phyloP scores from a whole-genome alignment of 2,329 filamentous ascomycete species.

The Aspergillus sp. region DNA sequence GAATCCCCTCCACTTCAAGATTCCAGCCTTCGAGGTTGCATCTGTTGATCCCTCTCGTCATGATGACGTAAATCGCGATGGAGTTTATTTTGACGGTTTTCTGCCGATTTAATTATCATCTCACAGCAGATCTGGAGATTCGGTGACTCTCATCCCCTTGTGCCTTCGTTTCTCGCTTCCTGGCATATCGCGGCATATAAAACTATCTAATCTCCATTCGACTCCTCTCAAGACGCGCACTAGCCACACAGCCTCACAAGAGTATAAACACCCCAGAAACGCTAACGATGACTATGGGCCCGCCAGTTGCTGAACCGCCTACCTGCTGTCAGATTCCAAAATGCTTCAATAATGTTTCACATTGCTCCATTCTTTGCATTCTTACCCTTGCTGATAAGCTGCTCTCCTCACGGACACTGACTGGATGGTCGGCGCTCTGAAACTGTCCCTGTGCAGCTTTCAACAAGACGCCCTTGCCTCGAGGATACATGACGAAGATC shows the following conservation, averaged over 20 bases:
- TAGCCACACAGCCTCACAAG: constrained; percentile 10
- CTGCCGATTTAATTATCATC: neutral
- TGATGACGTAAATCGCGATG: neutral
- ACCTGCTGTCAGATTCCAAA: constrained; percentile 5
- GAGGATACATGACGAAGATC: neutral
- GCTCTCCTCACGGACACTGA: neutral
- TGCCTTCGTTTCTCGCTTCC: neutral
- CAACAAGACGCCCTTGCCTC: constrained; percentile 1
- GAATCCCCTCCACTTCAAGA: neutral
- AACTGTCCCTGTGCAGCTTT: neutral
- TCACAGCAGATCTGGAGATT: no score
- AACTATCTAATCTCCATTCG: neutral
- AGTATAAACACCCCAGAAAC: neutral
- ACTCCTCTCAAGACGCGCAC: neutral
- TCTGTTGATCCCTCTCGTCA: neutral
- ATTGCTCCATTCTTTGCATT: constrained; percentile 11
- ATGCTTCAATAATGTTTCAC: constrained; percentile 8
- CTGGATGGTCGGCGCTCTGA: neutral
- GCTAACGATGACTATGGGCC: neutral
- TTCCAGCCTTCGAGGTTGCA: neutral
- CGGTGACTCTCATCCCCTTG: neutral
- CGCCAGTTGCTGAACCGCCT: neutral
- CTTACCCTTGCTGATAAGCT: constrained; percentile 9
- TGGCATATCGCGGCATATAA: neutral
- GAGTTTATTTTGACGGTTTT: neutral